A percentile compares a stretch with the other conserved stretches of the same genome.
Evolutionary conservation across 1,139 yeast species (phyloP).

Genomic region (Sugiyamaella sp.): DNA sequence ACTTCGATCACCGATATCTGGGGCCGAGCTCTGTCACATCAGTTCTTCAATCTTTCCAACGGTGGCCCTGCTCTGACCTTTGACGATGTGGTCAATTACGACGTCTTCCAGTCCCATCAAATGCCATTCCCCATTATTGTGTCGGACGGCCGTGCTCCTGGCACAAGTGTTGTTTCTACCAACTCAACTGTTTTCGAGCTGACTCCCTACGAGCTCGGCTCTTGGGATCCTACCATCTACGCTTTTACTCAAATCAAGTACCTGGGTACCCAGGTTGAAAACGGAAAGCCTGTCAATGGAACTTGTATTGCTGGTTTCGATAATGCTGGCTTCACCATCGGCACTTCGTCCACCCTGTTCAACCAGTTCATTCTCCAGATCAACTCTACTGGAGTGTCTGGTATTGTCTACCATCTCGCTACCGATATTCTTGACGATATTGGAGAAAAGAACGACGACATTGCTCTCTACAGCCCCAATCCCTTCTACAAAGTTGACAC

Average conservation of each 20-base stretch:
- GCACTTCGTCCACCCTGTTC: slow-evolving; percentile 79
- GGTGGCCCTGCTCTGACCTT: slow-evolving; percentile 71
- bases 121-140: slow-evolving; percentile 93
- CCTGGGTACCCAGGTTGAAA: slow-evolving; percentile 65
- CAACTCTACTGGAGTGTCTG: slow-evolving; percentile 55
- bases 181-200: slow-evolving; percentile 85
- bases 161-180: slow-evolving; percentile 48
- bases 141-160: slow-evolving; percentile 82
- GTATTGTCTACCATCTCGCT: slow-evolving; percentile 51
- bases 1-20: slow-evolving; percentile 85
- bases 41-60: slow-evolving; percentile 61
- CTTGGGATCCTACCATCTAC: slow-evolving; percentile 83
- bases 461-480: slow-evolving; percentile 73
- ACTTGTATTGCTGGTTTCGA: slow-evolving; percentile 69
- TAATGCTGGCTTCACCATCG: slow-evolving; percentile 75
- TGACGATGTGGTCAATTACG: slow-evolving; percentile 60
- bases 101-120: slow-evolving; percentile 57
- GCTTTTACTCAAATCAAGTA: slow-evolving; percentile 74
- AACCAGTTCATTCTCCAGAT: slow-evolving; percentile 66
- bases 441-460: slow-evolving; percentile 52
- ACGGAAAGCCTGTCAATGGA: slow-evolving; percentile 50
- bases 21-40: slow-evolving; percentile 86
- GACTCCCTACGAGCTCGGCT: slow-evolving; percentile 79
- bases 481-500: slow-evolving; percentile 57
- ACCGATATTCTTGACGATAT: slow-evolving; percentile 35